Evolutionary conservation across 31 red algal genomes (phyloP).

Genomic region (Asparagopsis taxiformis): DNA sequence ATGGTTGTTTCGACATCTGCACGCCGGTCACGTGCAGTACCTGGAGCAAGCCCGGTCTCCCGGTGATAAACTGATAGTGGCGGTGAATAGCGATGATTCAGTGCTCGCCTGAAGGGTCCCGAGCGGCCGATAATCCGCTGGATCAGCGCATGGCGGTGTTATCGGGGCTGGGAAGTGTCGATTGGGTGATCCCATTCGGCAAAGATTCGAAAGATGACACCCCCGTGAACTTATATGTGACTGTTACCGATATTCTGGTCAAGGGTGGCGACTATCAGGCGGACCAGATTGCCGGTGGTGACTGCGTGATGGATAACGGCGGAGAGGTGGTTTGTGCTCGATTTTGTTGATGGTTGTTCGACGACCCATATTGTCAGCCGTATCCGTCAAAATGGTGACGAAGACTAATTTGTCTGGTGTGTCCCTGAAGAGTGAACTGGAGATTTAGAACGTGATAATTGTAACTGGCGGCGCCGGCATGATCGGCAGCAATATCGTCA

Average conservation of each 20-base stretch:
- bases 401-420: too few relatives aligned
- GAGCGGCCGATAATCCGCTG: conserved; percentile 2
- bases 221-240: not conserved
- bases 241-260: not conserved
- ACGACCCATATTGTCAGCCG: too few relatives aligned
- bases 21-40: conserved; percentile 2
- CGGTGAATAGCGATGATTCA: conserved; percentile 9
- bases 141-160: conserved; percentile 12
- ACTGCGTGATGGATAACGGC: not conserved
- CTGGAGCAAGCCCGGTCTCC: not conserved
- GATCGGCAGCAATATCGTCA: too few relatives aligned
- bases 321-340: too few relatives aligned
- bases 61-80: conserved; percentile 4
- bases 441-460: too few relatives aligned
- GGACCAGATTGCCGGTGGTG: not conserved
- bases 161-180: not conserved
- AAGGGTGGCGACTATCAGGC: conserved; percentile 11
- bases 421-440: too few relatives aligned
- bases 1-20: conserved; percentile 18
- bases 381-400: too few relatives aligned
- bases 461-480: too few relatives aligned
- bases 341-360: too few relatives aligned
- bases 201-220: too few relatives aligned
- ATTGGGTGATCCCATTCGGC: conserved; percentile 1
- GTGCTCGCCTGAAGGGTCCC: not conserved